These are phyloP conservation scores for Cladorrhinum samala DNA, from an alignment of 495 filamentous ascomycete species.

Conservation along the genomic window DNA sequence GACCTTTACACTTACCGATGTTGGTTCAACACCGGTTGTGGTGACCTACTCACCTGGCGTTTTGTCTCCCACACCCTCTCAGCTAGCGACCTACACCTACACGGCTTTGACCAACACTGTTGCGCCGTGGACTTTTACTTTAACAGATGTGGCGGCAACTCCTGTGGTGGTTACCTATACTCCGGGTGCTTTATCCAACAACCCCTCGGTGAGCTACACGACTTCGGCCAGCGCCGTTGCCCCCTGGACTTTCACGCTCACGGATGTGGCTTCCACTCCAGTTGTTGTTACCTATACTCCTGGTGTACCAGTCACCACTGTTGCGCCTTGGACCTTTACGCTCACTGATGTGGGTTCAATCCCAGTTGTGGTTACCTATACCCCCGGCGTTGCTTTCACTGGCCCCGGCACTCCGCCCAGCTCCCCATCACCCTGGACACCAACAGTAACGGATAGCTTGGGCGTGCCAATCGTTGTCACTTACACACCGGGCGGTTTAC, in stretches of 20 bases:
- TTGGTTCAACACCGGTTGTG: background rate
- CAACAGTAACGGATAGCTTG: background rate
- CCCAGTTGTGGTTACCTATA: background rate
- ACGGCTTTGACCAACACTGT: background rate
- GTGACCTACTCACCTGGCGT: background rate
- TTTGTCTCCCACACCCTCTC: background rate
- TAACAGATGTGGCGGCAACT: background rate
- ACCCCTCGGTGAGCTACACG: too few relatives aligned
- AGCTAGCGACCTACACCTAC: background rate
- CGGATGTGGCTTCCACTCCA: background rate
- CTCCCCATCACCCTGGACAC: too few relatives aligned
- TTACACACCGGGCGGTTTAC: background rate
- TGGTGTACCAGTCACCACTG: background rate
- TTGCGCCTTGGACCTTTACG: background rate
- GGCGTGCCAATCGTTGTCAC: background rate
- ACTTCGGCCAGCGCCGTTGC: background rate
- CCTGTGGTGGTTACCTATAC: constrained; percentile 1
- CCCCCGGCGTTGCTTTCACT: background rate
- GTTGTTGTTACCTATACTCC: background rate
- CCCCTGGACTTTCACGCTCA: background rate
- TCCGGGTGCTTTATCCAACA: background rate
- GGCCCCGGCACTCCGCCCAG: too few relatives aligned
- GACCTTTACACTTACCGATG: background rate
- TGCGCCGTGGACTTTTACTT: background rate
- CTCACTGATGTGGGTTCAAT: background rate